Evolutionary conservation across 2,329 filamentous ascomycete genomes (phyloP), one percentile per base, ranked within the genome.

Genomic region (Nannizziopsis arthrosporioides): DNA sequence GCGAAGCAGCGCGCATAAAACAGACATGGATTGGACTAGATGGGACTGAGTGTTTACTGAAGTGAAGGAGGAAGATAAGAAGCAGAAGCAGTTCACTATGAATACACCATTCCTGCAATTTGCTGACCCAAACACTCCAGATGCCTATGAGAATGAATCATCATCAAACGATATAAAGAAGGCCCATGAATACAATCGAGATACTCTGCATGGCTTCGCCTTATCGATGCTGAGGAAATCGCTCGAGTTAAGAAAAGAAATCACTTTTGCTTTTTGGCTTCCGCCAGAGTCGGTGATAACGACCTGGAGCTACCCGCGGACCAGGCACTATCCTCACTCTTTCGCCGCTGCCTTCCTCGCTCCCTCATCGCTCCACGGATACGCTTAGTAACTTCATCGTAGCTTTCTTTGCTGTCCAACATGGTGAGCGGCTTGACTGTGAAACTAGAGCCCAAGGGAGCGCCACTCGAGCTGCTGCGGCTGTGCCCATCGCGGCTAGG

Each of bases 351-450:
- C 61, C 81, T 76, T 2, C 82, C 82, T n/a, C 85, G 70, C 63
- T 88, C 82, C 56, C 75, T 73, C 85, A 96, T 94, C 3, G 87
- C 87, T 56, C 81, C 84, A 47, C 85, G 76, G 56, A 96, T 88
- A 70, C 84, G 87, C 65, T 79, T 78, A 61, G 79, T 88, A 1
- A 94, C 86, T 65, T 93, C 83, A 48, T 90, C 83, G 52, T 94
- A 78, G 1, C 83, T 80, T 42, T 79, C 83, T 42, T 80, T 77
- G 1, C 77, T 77, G 57, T 86, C 72, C 44, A 80, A 60, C 12
- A 73, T 74, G 56, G 75, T 93, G 57, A 94, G 85, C 1, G 74
- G 77, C 58, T 80, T 80, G 52, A 90, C 67, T 1, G 78, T 77
- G 60, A 85, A 83, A 0, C 70, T 70, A 14, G 74, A 76, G 2